Evolutionary conservation across 2,329 filamentous ascomycete genomes (phyloP).

Genomic region (Scedosporium dehoogii): DNA sequence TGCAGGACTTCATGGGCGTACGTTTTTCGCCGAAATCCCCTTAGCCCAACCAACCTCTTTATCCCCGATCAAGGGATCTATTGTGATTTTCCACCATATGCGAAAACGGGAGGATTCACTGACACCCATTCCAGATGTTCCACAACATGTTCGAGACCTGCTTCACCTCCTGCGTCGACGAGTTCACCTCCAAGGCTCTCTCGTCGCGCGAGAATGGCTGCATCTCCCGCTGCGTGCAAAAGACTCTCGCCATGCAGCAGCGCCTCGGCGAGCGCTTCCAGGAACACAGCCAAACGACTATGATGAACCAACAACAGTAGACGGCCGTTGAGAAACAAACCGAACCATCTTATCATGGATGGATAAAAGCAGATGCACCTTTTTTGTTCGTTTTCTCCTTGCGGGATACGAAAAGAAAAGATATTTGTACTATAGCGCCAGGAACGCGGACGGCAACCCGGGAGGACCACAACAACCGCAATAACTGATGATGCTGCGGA

Average conservation of each 20-base stretch:
- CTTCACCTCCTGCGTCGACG: constrained; percentile 94
- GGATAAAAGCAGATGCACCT: too few relatives aligned
- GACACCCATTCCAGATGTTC: constrained; percentile 35
- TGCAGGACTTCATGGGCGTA: constrained; percentile 98
- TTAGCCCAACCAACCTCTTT: too few relatives aligned
- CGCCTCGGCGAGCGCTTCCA: constrained; percentile 85
- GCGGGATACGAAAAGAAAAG: too few relatives aligned
- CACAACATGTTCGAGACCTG: constrained; percentile 71
- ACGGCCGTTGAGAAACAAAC: not conserved
- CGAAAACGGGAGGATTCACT: not conserved
- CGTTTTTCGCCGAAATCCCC: constrained; percentile 24
- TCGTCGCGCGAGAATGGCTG: constrained; percentile 82
- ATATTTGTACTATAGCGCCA: too few relatives aligned
- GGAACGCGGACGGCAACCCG: too few relatives aligned
- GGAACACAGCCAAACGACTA: constrained; percentile 55
- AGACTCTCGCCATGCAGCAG: constrained; percentile 87
- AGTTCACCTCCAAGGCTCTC: constrained; percentile 96
- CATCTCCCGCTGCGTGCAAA: constrained; percentile 89
- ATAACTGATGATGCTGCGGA: too few relatives aligned
- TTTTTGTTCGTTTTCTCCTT: too few relatives aligned
- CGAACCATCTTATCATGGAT: not conserved
- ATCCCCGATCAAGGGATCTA: too few relatives aligned
- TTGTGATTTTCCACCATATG: not conserved
- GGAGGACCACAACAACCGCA: too few relatives aligned
- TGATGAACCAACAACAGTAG: constrained; percentile 30